Base-by-base conservation (phyloP, 2,329 filamentous ascomycete species). In the Pseudogymnoascus sp. region DNA sequence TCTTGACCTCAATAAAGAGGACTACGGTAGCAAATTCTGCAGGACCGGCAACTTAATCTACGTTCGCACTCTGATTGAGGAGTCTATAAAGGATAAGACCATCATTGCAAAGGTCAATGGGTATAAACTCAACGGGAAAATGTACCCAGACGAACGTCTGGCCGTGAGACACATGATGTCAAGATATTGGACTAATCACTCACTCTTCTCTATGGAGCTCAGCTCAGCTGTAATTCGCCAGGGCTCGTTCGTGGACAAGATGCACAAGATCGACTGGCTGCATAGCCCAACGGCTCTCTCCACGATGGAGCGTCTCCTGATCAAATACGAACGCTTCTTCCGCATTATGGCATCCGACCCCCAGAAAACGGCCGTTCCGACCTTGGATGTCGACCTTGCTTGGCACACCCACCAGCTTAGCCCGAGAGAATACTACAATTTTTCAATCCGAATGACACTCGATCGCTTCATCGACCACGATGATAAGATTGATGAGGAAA, bases 371-470 rank as follows among this genome's bases (percentile, higher is more conserved):
- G 83, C 80, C 0, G 89, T 92, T 0, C 89, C 89, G 0, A 92
- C 89, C 0, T 78, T 92, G 0, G 90, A 92, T 67, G 80, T 92
- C 4, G 89, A 92, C 71, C 77, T 92, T 0, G 88, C 84, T 0
- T 92, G 89, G 89, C 91, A 96, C 72, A 93, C 90, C 0, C 90
- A 93, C 54, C 89, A 93, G 72, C 83, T 93, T 2, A 83, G 78
- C 7, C 88, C 90, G 0, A 70, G 73, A 2, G 71, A 77, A 3
- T 95, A 95, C 75, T 88, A 85, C 69, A 65, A 72, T 2, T 87
- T 83, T 72, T 87, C 83, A 1, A 72, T 80, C 1, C 63, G 61
- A 0, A 73, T 74, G 21, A 81, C 80, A 5, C 71, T 71, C 0
- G 66, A 65, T 1, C 84, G 81, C 60, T 90, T 92, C 71, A 83